A percentile compares a stretch with the other conserved stretches of the same genome.
Evolutionary conservation across 495 filamentous ascomycete genomes (phyloP).

Genomic region (Letharia columbiana): DNA sequence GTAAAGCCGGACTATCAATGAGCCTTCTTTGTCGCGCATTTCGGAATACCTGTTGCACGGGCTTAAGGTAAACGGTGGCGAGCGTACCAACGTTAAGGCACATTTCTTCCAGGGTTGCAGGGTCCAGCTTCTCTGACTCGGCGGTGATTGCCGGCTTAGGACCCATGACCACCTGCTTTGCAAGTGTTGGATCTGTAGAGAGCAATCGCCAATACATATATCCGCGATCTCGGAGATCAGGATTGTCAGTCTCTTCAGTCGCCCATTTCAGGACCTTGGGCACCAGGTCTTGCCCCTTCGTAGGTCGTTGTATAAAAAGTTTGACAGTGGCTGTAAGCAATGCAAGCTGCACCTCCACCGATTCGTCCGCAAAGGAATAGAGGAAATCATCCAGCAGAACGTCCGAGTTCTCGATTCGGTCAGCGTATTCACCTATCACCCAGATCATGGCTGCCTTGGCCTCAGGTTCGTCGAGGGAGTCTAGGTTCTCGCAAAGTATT

Average conservation of each 20-base stretch:
- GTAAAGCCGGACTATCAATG: conserved; percentile 73
- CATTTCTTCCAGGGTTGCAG: conserved; percentile 88
- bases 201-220: conserved; percentile 99
- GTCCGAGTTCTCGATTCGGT: conserved; percentile 92
- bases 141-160: conserved; percentile 95
- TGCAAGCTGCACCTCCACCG: conserved; percentile 88
- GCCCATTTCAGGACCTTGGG: conserved; percentile 98
- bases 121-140: conserved; percentile 89
- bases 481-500: conserved; percentile 89
- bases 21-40: conserved; percentile 72
- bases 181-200: conserved; percentile 82
- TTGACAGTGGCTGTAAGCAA: conserved; percentile 96
- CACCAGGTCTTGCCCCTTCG: conserved; percentile 87
- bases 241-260: conserved; percentile 97
- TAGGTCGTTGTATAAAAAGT: conserved; percentile 93
- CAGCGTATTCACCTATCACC: conserved; percentile 98
- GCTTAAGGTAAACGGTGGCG: conserved; percentile 95
- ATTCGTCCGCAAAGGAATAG: conserved; percentile 86
- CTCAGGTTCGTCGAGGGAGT: conserved; percentile 97
- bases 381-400: conserved; percentile 91
- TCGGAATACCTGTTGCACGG: conserved; percentile 95
- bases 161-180: conserved; percentile 88
- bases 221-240: conserved; percentile 86
- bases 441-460: conserved; percentile 99
- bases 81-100: conserved; percentile 94